A percentile compares a stretch with the other conserved stretches of the same genome.
phyloP scores from a whole-genome alignment of 2,329 filamentous ascomycete genomes.

The Seiridium cupressi region DNA sequence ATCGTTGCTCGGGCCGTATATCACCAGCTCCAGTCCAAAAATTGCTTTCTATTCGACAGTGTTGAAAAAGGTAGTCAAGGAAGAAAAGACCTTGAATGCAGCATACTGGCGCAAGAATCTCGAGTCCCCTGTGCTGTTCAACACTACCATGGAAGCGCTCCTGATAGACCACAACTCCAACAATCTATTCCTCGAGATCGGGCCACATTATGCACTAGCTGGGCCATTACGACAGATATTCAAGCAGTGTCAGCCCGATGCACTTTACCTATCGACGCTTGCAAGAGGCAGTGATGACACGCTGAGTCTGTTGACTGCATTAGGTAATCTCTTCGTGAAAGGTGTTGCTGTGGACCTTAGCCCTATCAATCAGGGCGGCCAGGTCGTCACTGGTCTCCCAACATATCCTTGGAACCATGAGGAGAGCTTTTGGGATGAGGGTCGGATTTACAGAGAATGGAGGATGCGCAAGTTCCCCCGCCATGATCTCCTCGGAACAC shows the following conservation, averaged over 20 bases:
- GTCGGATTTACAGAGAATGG: constrained; percentile 1
- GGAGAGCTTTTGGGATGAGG: not conserved
- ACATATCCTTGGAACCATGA: constrained; percentile 17
- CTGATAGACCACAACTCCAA: not conserved
- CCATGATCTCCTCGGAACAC: constrained; percentile 7
- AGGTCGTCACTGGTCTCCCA: constrained; percentile 10
- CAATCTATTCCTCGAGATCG: not conserved
- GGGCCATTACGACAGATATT: not conserved
- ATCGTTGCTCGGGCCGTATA: too few relatives aligned
- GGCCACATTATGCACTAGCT: constrained; percentile 5
- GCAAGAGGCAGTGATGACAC: not conserved
- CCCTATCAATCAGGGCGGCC: not conserved
- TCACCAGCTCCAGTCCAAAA: too few relatives aligned
- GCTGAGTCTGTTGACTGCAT: constrained; percentile 8
- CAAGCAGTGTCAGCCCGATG: not conserved
- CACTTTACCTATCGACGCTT: constrained; percentile 10
- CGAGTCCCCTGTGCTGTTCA: not conserved
- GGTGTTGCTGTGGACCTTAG: not conserved
- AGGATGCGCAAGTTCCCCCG: not conserved
- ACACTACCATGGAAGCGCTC: not conserved
- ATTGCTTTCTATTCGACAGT: too few relatives aligned
- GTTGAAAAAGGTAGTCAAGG: too few relatives aligned
- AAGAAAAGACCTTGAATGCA: not conserved
- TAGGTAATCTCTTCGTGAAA: constrained; percentile 3
- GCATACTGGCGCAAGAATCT: not conserved